phyloP scores from a whole-genome alignment of 164 flowering plant species.

The Aristolochia californica region DNA sequence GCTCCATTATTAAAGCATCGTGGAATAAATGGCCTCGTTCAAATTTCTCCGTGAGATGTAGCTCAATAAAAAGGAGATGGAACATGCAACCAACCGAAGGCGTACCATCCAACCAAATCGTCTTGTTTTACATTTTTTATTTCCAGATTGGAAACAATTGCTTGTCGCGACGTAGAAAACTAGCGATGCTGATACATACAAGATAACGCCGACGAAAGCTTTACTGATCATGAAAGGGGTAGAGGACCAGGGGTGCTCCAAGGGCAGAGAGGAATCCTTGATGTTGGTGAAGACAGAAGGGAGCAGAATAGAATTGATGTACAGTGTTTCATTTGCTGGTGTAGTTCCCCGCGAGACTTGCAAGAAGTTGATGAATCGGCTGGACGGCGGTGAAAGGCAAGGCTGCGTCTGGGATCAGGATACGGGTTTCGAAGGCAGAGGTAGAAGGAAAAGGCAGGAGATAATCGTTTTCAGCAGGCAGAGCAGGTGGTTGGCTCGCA shows the following conservation, averaged over 20 bases:
- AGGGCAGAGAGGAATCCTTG: conserved; percentile 9
- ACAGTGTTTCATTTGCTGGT: conserved; percentile 16
- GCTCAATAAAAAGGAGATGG: too few relatives aligned
- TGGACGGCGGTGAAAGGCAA: conserved; percentile 9
- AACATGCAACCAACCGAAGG: too few relatives aligned
- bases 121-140: too few relatives aligned
- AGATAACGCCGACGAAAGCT: conserved; percentile 30
- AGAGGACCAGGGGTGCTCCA: conserved; percentile 10
- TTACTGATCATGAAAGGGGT: conserved; percentile 29
- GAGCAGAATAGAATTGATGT: conserved; percentile 40
- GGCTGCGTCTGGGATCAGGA: conserved; percentile 9
- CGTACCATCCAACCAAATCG: too few relatives aligned
- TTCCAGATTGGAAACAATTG: conserved; percentile 28
- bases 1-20: too few relatives aligned
- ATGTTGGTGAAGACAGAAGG: conserved; percentile 27
- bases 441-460: neutral
- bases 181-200: conserved; percentile 25
- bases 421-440: conserved; percentile 3
- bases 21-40: too few relatives aligned
- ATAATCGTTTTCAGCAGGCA: neutral
- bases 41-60: too few relatives aligned
- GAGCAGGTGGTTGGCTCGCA: too few relatives aligned
- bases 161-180: conserved; percentile 13
- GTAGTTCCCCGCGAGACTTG: conserved; percentile 27
- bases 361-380: conserved; percentile 24